Evolutionary conservation across 345 rosid genomes (phyloP).

Genomic region (Eutrema yunnanense): DNA sequence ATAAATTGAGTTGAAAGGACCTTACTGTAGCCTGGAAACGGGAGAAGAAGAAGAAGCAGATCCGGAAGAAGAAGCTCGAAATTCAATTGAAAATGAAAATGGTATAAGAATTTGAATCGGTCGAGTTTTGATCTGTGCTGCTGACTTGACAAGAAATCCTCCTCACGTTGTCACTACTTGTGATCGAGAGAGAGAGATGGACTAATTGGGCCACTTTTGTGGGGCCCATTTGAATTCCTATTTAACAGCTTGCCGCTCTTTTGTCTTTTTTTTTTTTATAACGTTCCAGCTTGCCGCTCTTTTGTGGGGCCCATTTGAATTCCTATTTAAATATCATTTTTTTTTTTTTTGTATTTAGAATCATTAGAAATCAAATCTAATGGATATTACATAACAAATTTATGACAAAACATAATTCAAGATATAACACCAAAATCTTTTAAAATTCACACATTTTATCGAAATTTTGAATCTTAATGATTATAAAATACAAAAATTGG

Average conservation of each 20-base stretch:
- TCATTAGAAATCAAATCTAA: not conserved
- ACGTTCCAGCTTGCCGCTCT: no score
- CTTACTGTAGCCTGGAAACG: no score
- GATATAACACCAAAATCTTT: not conserved
- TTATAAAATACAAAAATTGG: not conserved
- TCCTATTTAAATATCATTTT: no score
- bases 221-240: not conserved
- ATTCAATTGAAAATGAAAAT: not conserved
- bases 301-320: no score
- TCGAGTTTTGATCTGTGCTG: slow-evolving; percentile 1
- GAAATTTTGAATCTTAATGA: not conserved
- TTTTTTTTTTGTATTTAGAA: not conserved
- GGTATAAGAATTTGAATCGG: slow-evolving; percentile 17
- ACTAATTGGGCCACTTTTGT: slow-evolving; percentile 6
- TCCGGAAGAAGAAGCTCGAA: not conserved
- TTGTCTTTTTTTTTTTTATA: not conserved
- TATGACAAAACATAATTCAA: not conserved
- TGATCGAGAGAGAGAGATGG: not conserved
- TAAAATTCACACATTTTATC: not conserved
- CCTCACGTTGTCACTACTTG: slow-evolving; percentile 1
- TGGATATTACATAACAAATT: not conserved
- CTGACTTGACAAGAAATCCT: slow-evolving; percentile 17
- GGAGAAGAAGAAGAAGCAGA: slow-evolving; percentile 6
- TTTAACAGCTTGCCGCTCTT: slow-evolving; percentile 7
- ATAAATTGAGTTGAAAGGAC: not conserved